Evolutionary conservation across 805 yeast species (phyloP).

Genomic region (Sporopachydermia lactativora): DNA sequence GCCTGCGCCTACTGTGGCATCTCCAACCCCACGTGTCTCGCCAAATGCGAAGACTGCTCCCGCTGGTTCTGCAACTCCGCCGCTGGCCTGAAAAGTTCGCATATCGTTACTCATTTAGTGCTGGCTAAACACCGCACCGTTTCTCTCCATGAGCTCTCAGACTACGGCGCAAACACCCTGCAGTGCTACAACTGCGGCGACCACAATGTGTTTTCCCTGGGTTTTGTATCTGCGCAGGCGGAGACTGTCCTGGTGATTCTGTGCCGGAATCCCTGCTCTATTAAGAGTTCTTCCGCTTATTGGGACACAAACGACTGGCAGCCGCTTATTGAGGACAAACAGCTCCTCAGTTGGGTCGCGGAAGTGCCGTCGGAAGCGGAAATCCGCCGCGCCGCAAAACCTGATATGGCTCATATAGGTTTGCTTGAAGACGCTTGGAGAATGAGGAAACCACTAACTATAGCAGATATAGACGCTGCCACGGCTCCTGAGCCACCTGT

Average conservation of each 20-base stretch:
- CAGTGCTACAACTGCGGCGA: slow-evolving; percentile 90
- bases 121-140: slow-evolving; percentile 63
- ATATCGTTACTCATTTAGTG: slow-evolving; percentile 76
- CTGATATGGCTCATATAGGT: slow-evolving; percentile 50
- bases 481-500: slow-evolving; percentile 31
- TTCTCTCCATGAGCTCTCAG: slow-evolving; percentile 63
- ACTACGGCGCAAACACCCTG: slow-evolving; percentile 71
- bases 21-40: slow-evolving; percentile 46
- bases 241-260: slow-evolving; percentile 78
- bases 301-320: slow-evolving; percentile 91
- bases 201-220: slow-evolving; percentile 64
- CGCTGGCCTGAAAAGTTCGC: slow-evolving; percentile 47
- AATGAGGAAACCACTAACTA: slow-evolving; percentile 51
- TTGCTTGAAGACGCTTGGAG: slow-evolving; percentile 77
- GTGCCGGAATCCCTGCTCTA: slow-evolving; percentile 72
- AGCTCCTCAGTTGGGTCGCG: slow-evolving; percentile 73
- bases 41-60: slow-evolving; percentile 61
- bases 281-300: slow-evolving; percentile 31
- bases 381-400: slow-evolving; percentile 35
- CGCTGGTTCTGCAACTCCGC: slow-evolving; percentile 87
- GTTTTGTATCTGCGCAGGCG: slow-evolving; percentile 76
- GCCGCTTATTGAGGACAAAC: slow-evolving; percentile 67
- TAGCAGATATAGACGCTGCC: slow-evolving; percentile 45
- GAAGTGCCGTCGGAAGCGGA: slow-evolving; percentile 55
- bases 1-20: slow-evolving; percentile 56